Evolutionary conservation across 2,329 filamentous ascomycete species (phyloP).

Genomic region (Coniochaeta pulveracea): DNA sequence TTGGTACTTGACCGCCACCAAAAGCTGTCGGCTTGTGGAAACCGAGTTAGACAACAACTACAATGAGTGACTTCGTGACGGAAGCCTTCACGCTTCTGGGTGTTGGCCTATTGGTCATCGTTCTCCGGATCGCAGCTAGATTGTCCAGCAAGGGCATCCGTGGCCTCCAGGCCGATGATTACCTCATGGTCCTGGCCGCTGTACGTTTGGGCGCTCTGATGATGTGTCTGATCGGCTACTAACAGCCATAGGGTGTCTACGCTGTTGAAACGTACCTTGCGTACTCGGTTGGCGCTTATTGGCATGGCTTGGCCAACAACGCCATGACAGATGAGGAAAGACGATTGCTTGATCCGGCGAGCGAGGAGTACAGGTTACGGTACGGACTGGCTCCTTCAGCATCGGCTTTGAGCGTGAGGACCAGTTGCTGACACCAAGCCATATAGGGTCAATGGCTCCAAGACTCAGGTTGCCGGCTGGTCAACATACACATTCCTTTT

Average conservation of each 20-base stretch:
- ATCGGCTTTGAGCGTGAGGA: too few relatives aligned
- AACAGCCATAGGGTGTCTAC: constrained; percentile 9
- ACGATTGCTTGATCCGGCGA: constrained; percentile 12
- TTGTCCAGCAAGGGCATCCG: constrained; percentile 32
- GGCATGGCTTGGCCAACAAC: constrained; percentile 20
- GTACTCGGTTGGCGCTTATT: constrained; percentile 16
- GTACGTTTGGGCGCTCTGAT: constrained; percentile 21
- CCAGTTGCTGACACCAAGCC: neutral
- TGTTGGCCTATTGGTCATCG: constrained; percentile 36
- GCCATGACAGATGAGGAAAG: constrained; percentile 19
- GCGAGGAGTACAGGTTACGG: constrained; percentile 18
- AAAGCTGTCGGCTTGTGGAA: too few relatives aligned
- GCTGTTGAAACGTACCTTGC: constrained; percentile 17
- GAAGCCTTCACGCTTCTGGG: constrained; percentile 39
- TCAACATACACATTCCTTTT: constrained; percentile 38
- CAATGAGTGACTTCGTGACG: constrained; percentile 20
- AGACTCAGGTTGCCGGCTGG: constrained; percentile 42
- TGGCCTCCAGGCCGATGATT: constrained; percentile 46
- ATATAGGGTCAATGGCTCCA: constrained; percentile 30
- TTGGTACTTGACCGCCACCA: too few relatives aligned
- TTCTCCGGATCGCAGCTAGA: constrained; percentile 37
- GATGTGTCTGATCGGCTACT: constrained; percentile 5
- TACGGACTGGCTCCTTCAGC: constrained; percentile 4
- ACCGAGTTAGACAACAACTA: too few relatives aligned
- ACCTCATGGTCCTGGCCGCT: constrained; percentile 42